A percentile compares a stretch with the other conserved stretches of the same genome.
phyloP scores from a whole-genome alignment of 306 rosid species.

The Vachellia pachyceras region DNA sequence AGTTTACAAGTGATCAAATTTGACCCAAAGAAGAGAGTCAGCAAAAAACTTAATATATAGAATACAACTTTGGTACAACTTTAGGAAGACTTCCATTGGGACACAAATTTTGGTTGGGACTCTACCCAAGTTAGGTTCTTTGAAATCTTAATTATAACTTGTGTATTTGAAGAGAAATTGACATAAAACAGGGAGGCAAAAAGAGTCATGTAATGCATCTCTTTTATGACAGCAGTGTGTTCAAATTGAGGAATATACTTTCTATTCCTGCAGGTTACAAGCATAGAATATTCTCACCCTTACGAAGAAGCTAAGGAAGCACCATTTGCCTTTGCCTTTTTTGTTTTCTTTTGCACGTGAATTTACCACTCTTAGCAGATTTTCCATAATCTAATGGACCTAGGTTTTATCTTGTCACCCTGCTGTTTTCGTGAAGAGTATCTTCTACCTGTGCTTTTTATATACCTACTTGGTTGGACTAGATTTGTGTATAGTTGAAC shows the following conservation, averaged over 20 bases:
- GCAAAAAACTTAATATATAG: background rate
- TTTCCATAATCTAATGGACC: background rate
- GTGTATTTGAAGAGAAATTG: background rate
- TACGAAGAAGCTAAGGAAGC: slow-evolving; percentile 28
- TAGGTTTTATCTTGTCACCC: background rate
- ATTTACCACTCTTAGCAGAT: background rate
- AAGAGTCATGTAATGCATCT: background rate
- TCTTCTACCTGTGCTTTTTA: no score
- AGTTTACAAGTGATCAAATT: slow-evolving; percentile 42
- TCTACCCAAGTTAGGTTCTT: background rate
- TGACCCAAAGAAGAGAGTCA: slow-evolving; percentile 37
- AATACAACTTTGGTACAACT: slow-evolving; percentile 8
- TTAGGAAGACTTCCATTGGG: slow-evolving; percentile 38
- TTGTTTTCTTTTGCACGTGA: slow-evolving; percentile 30
- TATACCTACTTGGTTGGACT: no score
- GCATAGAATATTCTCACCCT: slow-evolving; percentile 37
- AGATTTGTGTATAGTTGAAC: no score
- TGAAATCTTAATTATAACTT: background rate
- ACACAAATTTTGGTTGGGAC: background rate
- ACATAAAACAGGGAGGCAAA: background rate
- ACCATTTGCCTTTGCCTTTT: background rate
- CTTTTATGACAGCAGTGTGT: background rate
- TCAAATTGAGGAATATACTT: background rate
- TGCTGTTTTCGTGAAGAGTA: background rate
- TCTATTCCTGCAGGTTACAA: background rate